phyloP scores from a whole-genome alignment of 2,329 filamentous ascomycete species.

The Monilinia laxa region DNA sequence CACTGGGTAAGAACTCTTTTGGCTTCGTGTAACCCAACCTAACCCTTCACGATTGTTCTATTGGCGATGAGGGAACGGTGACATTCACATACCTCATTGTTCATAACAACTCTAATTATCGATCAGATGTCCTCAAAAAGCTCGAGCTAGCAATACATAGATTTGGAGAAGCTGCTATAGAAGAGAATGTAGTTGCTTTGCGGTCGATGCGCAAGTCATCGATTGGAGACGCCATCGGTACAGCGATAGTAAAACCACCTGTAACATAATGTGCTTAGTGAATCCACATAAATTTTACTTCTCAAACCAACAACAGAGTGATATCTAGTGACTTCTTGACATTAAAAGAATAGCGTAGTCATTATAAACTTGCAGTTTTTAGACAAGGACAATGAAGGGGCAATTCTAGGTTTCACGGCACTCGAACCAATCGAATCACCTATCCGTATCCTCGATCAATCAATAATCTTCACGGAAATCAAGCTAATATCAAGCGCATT shows the following conservation, averaged over 20 bases:
- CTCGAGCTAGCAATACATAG: slow-evolving; percentile 5
- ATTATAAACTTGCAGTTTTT: too few species aligned
- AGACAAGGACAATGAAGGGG: too few species aligned
- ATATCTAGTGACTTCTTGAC: too few species aligned
- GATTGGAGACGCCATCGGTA: slow-evolving; percentile 12
- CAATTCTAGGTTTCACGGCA: too few species aligned
- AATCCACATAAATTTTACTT: too few species aligned
- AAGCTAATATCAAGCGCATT: too few species aligned
- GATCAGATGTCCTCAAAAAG: slow-evolving; percentile 7
- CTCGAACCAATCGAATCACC: too few species aligned
- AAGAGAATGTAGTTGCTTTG: neutral
- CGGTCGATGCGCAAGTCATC: neutral
- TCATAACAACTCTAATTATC: slow-evolving; percentile 10
- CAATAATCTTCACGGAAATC: too few species aligned
- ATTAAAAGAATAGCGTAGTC: too few species aligned
- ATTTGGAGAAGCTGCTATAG: slow-evolving; percentile 3
- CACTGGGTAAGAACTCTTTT: neutral
- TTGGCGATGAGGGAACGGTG: slow-evolving; percentile 9
- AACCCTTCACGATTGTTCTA: neutral
- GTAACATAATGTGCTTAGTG: neutral
- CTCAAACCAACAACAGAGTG: too few species aligned
- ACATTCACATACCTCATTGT: slow-evolving; percentile 12
- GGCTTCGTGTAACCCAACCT: slow-evolving; percentile 14
- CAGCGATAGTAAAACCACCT: neutral
- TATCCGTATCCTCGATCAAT: too few species aligned